Evolutionary conservation across 2,329 filamentous ascomycete genomes (phyloP).

Genomic region (Colletotrichum salicis): DNA sequence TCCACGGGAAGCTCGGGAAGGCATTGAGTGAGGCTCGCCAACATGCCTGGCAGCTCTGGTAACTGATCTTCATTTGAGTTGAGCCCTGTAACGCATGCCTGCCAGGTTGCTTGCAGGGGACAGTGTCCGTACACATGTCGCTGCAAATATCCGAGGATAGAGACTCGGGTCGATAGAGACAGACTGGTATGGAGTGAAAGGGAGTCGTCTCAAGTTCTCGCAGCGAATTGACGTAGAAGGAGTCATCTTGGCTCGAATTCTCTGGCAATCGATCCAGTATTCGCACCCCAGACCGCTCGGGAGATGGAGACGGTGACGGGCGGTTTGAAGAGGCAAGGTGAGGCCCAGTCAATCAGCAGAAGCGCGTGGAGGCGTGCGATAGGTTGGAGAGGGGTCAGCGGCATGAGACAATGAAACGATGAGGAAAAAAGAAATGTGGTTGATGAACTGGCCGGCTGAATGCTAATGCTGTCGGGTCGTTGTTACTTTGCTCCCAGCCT

Average conservation of each 20-base stretch:
- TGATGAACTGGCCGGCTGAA: not conserved
- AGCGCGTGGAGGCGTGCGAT: not conserved
- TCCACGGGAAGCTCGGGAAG: conserved; percentile 20
- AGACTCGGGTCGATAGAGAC: not conserved
- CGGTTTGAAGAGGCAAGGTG: not conserved
- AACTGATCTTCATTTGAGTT: conserved; percentile 18
- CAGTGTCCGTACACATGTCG: not conserved
- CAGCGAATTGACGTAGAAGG: not conserved
- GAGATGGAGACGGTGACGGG: not conserved
- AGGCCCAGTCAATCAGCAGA: not conserved
- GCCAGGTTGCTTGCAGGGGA: not conserved
- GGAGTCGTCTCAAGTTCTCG: not conserved
- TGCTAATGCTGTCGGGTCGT: not conserved
- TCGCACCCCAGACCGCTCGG: not conserved
- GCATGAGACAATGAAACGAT: not conserved
- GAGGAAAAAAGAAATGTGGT: not conserved
- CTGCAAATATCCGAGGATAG: not conserved
- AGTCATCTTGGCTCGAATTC: not conserved
- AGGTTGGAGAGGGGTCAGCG: not conserved
- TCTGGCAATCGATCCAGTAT: not conserved
- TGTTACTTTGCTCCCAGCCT: not conserved
- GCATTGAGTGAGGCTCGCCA: conserved; percentile 10
- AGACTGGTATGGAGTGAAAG: not conserved
- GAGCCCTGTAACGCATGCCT: not conserved
- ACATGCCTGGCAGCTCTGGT: not conserved